phyloP scores from a whole-genome alignment of 768 basidiomycete genomes.

The Lentinula lateritia region DNA sequence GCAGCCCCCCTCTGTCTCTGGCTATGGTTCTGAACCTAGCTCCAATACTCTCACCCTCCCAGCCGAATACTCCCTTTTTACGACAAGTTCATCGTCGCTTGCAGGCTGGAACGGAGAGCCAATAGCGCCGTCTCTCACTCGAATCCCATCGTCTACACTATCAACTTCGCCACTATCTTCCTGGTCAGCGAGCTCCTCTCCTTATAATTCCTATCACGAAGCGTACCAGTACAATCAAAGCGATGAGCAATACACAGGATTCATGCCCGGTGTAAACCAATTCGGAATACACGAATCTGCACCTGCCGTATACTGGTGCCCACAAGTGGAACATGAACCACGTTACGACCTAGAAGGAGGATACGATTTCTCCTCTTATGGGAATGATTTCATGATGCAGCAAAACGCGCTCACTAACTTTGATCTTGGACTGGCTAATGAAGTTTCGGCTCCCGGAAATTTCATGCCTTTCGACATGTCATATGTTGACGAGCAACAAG shows the following conservation, averaged over 20 bases:
- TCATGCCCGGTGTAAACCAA: not conserved
- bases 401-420: not conserved
- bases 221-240: not conserved
- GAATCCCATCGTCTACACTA: not conserved
- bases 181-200: not conserved
- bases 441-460: not conserved
- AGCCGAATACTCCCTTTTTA: not conserved
- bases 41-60: not conserved
- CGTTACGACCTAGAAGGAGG: not conserved
- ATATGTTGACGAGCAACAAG: not conserved
- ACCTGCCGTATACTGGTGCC: not conserved
- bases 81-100: not conserved
- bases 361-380: not conserved
- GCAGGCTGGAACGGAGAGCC: constrained; percentile 1
- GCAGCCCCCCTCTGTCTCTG: not conserved
- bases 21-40: not conserved
- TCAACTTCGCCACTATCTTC: not conserved
- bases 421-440: not conserved
- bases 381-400: not conserved
- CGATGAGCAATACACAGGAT: not conserved
- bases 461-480: not conserved
- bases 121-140: not conserved
- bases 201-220: not conserved
- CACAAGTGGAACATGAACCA: not conserved
- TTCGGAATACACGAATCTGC: not conserved